Conservation (phyloP, 2,329 filamentous ascomycete genomes). For the Arthrobotrys entomopaga region DNA sequence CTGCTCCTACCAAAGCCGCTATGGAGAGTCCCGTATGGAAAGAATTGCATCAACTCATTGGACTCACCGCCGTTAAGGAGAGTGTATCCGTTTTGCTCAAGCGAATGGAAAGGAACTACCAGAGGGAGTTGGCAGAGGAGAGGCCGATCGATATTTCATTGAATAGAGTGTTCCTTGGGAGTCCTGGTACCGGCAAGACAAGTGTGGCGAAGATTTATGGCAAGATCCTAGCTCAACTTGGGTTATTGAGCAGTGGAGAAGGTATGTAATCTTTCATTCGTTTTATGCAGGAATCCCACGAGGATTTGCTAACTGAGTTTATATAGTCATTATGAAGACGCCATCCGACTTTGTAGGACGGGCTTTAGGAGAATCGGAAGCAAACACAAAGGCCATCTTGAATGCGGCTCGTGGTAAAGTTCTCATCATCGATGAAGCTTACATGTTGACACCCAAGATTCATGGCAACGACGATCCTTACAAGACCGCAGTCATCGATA, state of each 20-base stretch:
- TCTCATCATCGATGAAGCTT: conserved; percentile 82
- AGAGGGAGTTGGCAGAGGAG: conserved; percentile 72
- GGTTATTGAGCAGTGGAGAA: conserved; percentile 75
- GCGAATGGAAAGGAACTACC: conserved; percentile 72
- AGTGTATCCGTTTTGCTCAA: conserved; percentile 71
- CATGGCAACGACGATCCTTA: conserved; percentile 64
- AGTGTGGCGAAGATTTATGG: conserved; percentile 79
- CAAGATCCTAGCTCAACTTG: conserved; percentile 73
- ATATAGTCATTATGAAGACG: conserved; percentile 71
- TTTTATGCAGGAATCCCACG: neutral
- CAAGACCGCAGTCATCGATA: conserved; percentile 76
- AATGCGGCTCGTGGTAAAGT: conserved; percentile 76
- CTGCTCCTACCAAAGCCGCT: conserved; percentile 70
- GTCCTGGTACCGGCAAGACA: conserved; percentile 80
- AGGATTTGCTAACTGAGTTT: conserved; percentile 10
- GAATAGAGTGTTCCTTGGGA: conserved; percentile 78
- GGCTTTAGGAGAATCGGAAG: conserved; percentile 73
- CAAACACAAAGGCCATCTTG: conserved; percentile 77
- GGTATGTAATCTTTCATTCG: conserved; percentile 2
- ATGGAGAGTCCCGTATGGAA: conserved; percentile 67
- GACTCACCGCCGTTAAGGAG: conserved; percentile 72
- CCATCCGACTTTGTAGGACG: conserved; percentile 77
- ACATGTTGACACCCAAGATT: conserved; percentile 67
- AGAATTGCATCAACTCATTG: conserved; percentile 70
- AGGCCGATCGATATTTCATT: conserved; percentile 68